A percentile compares a stretch with the other conserved stretches of the same genome.
These are phyloP conservation scores for Collybia sp. DNA, from an alignment of 768 basidiomycete species.

Conservation along the genomic window DNA sequence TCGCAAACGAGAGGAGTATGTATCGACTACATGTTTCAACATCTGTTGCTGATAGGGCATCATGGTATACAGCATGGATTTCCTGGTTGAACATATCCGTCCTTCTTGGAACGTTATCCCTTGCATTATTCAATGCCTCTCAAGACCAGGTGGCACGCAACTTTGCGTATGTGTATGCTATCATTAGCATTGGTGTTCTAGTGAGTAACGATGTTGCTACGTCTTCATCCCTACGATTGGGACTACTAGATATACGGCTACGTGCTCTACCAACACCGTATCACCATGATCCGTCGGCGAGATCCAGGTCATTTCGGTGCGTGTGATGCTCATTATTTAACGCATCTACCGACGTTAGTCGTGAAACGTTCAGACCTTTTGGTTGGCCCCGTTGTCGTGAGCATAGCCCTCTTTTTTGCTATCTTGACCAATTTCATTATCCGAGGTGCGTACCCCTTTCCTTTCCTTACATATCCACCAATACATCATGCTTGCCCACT, in stretches of 20 bases:
- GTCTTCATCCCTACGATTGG: background rate
- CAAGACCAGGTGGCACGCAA: slow-evolving; percentile 62
- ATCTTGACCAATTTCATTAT: slow-evolving; percentile 86
- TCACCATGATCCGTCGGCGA: slow-evolving; percentile 86
- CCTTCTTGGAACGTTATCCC: slow-evolving; percentile 76
- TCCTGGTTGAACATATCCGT: slow-evolving; percentile 87
- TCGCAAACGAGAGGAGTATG: slow-evolving; percentile 91
- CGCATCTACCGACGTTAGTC: background rate
- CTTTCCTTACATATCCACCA: slow-evolving; percentile 3
- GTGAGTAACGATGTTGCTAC: slow-evolving; percentile 28
- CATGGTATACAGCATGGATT: slow-evolving; percentile 66
- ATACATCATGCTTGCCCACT: slow-evolving; percentile 2
- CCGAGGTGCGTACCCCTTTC: slow-evolving; percentile 51
- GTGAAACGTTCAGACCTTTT: slow-evolving; percentile 56
- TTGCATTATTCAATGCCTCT: slow-evolving; percentile 88
- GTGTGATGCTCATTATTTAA: slow-evolving; percentile 11
- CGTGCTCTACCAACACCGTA: slow-evolving; percentile 77
- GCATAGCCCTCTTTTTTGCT: slow-evolving; percentile 78
- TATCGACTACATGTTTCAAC: slow-evolving; percentile 2
- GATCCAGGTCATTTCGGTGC: slow-evolving; percentile 88
- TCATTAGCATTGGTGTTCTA: slow-evolving; percentile 68
- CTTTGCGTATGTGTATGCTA: slow-evolving; percentile 82
- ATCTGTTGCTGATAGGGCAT: background rate
- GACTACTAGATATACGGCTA: slow-evolving; percentile 74
- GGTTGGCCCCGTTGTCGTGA: slow-evolving; percentile 79